A percentile compares a stretch with the other conserved stretches of the same genome.
phyloP scores from a whole-genome alignment of 2,329 filamentous ascomycete species.

The Apiospora koreana region DNA sequence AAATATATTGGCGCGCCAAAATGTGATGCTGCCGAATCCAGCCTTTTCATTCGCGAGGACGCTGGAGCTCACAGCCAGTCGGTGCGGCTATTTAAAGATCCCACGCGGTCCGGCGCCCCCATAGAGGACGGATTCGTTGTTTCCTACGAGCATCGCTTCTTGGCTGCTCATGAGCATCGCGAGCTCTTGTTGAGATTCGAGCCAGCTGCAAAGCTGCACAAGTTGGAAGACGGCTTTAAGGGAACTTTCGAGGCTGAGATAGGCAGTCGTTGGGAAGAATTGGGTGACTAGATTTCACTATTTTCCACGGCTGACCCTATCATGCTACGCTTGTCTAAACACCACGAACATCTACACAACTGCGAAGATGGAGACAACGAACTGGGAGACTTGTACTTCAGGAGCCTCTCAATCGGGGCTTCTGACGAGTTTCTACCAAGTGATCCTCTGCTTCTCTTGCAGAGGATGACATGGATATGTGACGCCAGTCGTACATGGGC shows the following conservation, averaged over 20 bases:
- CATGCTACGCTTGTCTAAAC: neutral
- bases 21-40: conserved; percentile 34
- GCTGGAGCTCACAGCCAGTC: neutral
- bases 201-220: conserved; percentile 19
- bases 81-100: conserved; percentile 35
- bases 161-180: conserved; percentile 34
- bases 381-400: neutral
- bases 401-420: neutral
- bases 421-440: neutral
- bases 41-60: conserved; percentile 23
- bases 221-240: neutral
- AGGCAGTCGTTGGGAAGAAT: conserved; percentile 18
- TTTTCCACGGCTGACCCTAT: neutral
- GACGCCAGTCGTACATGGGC: neutral
- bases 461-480: neutral
- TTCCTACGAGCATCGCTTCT: conserved; percentile 25
- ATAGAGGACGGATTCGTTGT: conserved; percentile 32
- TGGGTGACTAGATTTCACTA: neutral
- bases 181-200: conserved; percentile 27
- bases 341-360: neutral
- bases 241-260: neutral
- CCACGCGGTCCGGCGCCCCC: conserved; percentile 20
- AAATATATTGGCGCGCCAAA: conserved; percentile 22
- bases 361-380: neutral
- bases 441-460: neutral